These are phyloP conservation scores for Blastobotrys americana DNA, from an alignment of 805 yeast species.

Conservation along the genomic window DNA sequence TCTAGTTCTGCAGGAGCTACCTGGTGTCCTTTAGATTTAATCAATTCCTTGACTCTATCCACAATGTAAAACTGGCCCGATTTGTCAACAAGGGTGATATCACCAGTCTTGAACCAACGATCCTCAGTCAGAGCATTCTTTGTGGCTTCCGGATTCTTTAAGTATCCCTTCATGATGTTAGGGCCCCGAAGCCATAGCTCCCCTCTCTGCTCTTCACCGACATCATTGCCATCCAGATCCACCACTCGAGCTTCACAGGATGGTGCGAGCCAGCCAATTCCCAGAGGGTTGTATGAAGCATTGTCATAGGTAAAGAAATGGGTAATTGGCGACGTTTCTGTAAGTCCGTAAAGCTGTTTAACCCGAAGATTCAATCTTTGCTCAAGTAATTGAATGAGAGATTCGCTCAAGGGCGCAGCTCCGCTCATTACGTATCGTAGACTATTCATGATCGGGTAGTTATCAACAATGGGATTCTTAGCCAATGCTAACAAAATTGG, in stretches of 20 bases:
- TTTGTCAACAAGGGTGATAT: conserved; percentile 40
- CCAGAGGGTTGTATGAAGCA: conserved; percentile 37
- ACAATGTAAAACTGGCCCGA: conserved; percentile 42
- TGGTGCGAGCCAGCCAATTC: conserved; percentile 37
- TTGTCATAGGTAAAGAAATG: conserved; percentile 16
- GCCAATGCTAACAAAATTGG: conserved; percentile 41
- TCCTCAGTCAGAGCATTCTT: conserved; percentile 34
- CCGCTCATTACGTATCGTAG: conserved; percentile 37
- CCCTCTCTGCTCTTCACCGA: conserved; percentile 43
- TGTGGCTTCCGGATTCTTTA: conserved; percentile 41
- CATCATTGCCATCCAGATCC: conserved; percentile 36
- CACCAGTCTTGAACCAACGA: conserved; percentile 49
- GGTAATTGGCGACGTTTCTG: conserved; percentile 17
- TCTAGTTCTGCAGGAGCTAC: conserved; percentile 26
- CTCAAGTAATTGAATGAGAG: conserved; percentile 17
- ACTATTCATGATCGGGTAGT: conserved; percentile 36
- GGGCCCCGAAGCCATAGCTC: conserved; percentile 48
- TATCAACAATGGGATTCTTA: conserved; percentile 37
- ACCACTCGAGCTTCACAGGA: conserved; percentile 46
- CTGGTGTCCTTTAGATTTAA: conserved; percentile 24
- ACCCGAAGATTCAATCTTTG: conserved; percentile 12
- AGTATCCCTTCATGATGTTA: conserved; percentile 44
- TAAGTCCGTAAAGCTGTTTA: conserved; percentile 25
- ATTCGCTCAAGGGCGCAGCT: conserved; percentile 39
- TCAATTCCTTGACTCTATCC: conserved; percentile 30